Conservation (phyloP, 1,139 yeast species). For the Petasospora fabianii region DNA sequence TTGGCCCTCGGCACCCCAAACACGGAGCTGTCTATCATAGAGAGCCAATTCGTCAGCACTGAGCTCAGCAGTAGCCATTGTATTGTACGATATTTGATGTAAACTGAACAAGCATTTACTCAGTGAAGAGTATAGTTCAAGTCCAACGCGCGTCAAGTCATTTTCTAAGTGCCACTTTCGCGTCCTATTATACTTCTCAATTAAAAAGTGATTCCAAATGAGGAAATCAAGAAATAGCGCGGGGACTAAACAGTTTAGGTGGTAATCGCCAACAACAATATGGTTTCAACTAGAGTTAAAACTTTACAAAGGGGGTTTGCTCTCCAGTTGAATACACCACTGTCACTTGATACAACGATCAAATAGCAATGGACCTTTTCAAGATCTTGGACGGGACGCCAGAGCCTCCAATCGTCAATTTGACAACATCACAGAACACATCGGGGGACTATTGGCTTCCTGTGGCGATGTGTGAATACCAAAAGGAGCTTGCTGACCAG, state of each 20-base stretch:
- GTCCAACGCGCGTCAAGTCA: not conserved
- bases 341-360: no score
- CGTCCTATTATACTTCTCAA: no score
- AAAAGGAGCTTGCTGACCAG: slow-evolving; percentile 88
- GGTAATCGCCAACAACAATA: not conserved
- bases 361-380: slow-evolving; percentile 83
- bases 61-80: slow-evolving; percentile 21
- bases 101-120: no score
- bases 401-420: slow-evolving; percentile 71
- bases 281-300: no score
- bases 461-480: slow-evolving; percentile 85
- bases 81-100: not conserved
- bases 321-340: no score
- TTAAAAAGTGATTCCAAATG: not conserved
- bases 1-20: slow-evolving; percentile 97
- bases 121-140: not conserved
- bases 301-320: no score
- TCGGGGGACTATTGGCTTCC: slow-evolving; percentile 79
- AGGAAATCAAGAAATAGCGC: slow-evolving; percentile 2
- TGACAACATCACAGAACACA: slow-evolving; percentile 32
- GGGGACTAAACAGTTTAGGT: no score
- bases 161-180: no score
- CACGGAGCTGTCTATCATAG: slow-evolving; percentile 90
- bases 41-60: slow-evolving; percentile 77
- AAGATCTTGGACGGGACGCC: slow-evolving; percentile 81